Conservation (phyloP, 208 protist species). For the Tritrichomonas musculus region DNA sequence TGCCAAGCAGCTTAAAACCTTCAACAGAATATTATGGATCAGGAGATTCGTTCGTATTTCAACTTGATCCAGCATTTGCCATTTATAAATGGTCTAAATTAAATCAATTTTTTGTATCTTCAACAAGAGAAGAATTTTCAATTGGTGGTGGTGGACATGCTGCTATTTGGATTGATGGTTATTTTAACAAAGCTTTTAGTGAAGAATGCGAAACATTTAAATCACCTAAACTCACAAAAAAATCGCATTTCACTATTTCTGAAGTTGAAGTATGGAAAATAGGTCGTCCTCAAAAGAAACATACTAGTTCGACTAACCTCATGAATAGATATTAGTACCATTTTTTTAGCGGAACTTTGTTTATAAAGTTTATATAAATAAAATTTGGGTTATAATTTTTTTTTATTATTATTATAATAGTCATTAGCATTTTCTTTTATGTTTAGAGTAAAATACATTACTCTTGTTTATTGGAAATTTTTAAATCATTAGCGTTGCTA, state of each 20-base stretch:
- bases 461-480: too few relatives aligned
- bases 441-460: too few relatives aligned
- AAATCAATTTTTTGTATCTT: slow-evolving; percentile 5
- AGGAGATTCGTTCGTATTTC: slow-evolving; percentile 6
- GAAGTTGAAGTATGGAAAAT: neutral
- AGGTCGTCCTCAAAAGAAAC: too few relatives aligned
- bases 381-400: too few relatives aligned
- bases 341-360: too few relatives aligned
- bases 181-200: neutral
- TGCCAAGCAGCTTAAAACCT: neutral
- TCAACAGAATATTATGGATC: neutral
- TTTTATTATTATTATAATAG: too few relatives aligned
- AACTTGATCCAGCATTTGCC: neutral
- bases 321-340: too few relatives aligned
- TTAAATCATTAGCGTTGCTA: too few relatives aligned
- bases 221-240: neutral
- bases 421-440: too few relatives aligned
- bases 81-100: neutral
- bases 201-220: neutral
- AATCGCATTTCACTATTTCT: neutral
- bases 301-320: too few relatives aligned
- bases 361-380: too few relatives aligned
- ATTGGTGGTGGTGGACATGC: neutral
- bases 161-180: slow-evolving; percentile 8
- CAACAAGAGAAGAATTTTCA: neutral